Evolutionary conservation across 2,329 filamentous ascomycete species (phyloP).

Genomic region (Fusarium verrucosum): DNA sequence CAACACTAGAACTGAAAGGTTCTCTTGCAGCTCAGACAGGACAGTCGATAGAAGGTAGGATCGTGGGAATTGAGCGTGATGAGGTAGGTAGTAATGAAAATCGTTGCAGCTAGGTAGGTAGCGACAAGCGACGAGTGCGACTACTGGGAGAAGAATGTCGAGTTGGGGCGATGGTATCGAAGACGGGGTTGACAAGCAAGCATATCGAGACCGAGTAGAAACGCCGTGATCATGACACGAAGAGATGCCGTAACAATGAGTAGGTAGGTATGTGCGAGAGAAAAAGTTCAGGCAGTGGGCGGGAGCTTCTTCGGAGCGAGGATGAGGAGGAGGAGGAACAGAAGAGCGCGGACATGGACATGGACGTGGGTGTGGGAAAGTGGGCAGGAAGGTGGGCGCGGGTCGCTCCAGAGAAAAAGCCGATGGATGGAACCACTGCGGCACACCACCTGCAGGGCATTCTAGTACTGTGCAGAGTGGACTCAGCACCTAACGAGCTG

Average conservation of each 20-base stretch:
- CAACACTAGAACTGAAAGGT: background rate
- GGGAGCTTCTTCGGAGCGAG: constrained; percentile 38
- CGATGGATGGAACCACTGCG: constrained; percentile 12
- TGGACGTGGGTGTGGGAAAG: constrained; percentile 28
- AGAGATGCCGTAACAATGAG: constrained; percentile 24
- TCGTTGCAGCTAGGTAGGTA: constrained; percentile 29
- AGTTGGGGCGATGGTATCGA: constrained; percentile 36
- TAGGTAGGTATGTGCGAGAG: constrained; percentile 29
- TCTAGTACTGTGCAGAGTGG: constrained; percentile 7
- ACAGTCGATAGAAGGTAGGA: constrained; percentile 6
- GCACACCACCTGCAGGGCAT: constrained; percentile 14
- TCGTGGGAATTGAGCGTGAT: constrained; percentile 36
- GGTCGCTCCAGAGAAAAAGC: constrained; percentile 17
- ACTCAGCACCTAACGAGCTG: constrained; percentile 7
- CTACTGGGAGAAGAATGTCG: constrained; percentile 38
- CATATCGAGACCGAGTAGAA: constrained; percentile 40
- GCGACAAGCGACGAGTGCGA: constrained; percentile 34
- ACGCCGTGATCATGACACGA: constrained; percentile 38
- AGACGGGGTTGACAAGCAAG: constrained; percentile 42
- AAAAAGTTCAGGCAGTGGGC: constrained; percentile 47
- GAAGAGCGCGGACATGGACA: constrained; percentile 22
- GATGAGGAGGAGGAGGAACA: constrained; percentile 20
- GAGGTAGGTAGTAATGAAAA: constrained; percentile 22
- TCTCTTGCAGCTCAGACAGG: constrained; percentile 1
- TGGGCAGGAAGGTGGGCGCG: constrained; percentile 38